Evolutionary conservation across 768 basidiomycete genomes (phyloP).

Genomic region (Fomitopsis pulvina): DNA sequence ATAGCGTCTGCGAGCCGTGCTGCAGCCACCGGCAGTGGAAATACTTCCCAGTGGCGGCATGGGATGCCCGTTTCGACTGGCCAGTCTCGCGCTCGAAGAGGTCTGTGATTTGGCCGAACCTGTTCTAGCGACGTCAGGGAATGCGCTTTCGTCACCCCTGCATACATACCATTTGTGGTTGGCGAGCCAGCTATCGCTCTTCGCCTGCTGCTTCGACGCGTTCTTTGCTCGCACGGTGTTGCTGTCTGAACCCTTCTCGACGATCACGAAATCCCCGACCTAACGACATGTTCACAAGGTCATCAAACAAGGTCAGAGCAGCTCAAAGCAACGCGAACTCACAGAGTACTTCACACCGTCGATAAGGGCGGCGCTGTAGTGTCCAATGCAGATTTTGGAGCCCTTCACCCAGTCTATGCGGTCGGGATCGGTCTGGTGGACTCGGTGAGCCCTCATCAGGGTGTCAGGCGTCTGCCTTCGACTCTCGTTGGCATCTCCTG

Average conservation of each 20-base stretch:
- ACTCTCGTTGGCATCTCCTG: background rate
- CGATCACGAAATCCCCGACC: conserved; percentile 61
- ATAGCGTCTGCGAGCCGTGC: conserved; percentile 58
- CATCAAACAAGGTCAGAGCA: too few species aligned
- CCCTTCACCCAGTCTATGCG: conserved; percentile 28
- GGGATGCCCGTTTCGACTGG: background rate
- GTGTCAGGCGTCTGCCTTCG: background rate
- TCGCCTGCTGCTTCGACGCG: conserved; percentile 32
- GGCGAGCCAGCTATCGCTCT: conserved; percentile 48
- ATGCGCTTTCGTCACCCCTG: too few species aligned
- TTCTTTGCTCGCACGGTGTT: conserved; percentile 34
- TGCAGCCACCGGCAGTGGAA: conserved; percentile 70
- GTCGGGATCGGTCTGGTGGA: conserved; percentile 18
- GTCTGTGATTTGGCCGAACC: conserved; percentile 68
- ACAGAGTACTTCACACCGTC: conserved; percentile 48
- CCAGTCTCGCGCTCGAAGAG: conserved; percentile 39
- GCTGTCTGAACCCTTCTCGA: conserved; percentile 48
- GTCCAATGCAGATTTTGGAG: conserved; percentile 19
- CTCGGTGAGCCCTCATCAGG: background rate
- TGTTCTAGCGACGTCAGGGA: conserved; percentile 22
- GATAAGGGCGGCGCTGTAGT: conserved; percentile 42
- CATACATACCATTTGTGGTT: conserved; percentile 59
- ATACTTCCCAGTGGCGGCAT: conserved; percentile 29
- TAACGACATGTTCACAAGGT: conserved; percentile 17
- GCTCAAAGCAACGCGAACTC: background rate